Percentiles rank a stretch among this genome's conserved stretches.
Conservation (phyloP, 176 grass and related monocot species). For the Leersia perrieri region DNA sequence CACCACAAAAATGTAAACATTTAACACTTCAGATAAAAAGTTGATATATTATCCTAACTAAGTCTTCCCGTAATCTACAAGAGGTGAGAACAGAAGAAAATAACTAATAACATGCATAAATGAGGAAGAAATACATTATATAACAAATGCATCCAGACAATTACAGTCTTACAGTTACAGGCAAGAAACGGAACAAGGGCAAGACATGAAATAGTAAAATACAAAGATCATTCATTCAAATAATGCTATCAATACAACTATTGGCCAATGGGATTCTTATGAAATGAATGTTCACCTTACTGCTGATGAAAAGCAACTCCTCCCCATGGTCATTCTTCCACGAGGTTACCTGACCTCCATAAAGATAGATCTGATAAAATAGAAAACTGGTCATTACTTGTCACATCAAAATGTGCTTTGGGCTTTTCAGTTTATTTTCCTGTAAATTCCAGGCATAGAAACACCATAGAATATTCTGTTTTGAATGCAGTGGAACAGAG, state of each 20-base stretch:
- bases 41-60: background rate
- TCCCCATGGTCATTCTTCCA: slow-evolving; percentile 87
- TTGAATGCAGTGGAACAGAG: background rate
- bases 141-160: background rate
- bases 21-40: background rate
- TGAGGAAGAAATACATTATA: background rate
- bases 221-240: background rate
- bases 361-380: slow-evolving; percentile 51
- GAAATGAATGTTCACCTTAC: slow-evolving; percentile 44
- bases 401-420: background rate
- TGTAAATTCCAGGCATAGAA: background rate
- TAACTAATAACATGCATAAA: background rate
- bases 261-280: background rate
- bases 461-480: background rate
- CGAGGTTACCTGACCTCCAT: slow-evolving; percentile 74
- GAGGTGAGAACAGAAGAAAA: background rate
- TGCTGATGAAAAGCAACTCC: slow-evolving; percentile 77
- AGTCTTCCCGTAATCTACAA: background rate
- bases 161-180: background rate
- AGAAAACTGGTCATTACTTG: background rate
- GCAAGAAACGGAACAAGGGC: background rate
- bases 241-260: background rate
- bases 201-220: background rate
- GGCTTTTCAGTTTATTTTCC: background rate
- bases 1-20: background rate